phyloP scores from a whole-genome alignment of 75 land plant genomes.

The Sequoiadendron giganteum region DNA sequence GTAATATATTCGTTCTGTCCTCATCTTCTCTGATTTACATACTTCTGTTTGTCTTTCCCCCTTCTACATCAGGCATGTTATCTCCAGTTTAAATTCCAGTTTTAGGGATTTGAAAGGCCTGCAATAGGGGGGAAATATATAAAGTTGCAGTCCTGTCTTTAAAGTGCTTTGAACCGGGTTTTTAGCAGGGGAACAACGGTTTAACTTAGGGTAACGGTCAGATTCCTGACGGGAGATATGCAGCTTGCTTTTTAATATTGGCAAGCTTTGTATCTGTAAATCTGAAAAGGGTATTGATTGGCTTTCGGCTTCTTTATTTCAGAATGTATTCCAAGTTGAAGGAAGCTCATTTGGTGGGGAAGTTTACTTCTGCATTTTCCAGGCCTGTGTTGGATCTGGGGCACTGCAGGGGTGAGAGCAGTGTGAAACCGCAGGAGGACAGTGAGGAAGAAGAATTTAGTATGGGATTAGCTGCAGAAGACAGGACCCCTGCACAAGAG shows the following conservation, averaged over 20 bases:
- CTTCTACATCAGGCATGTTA: neutral
- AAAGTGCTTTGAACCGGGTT: neutral
- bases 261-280: neutral
- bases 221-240: neutral
- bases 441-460: constrained; percentile 4
- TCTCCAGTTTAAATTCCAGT: neutral
- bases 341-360: constrained; percentile 23
- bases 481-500: constrained; percentile 20
- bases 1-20: neutral
- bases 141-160: neutral
- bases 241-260: neutral
- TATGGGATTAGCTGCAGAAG: constrained; percentile 1
- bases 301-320: neutral
- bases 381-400: constrained; percentile 27
- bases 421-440: constrained; percentile 11
- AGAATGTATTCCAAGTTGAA: constrained; percentile 24
- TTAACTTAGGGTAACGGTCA: neutral
- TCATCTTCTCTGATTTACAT: neutral
- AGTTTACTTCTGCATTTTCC: constrained; percentile 14
- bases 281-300: neutral
- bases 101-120: neutral
- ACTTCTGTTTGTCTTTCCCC: neutral
- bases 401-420: constrained; percentile 23
- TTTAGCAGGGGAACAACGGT: neutral
- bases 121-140: neutral